Evolutionary conservation across 768 basidiomycete species (phyloP), one percentile per base, ranked within the genome.

Genomic region (Russula compacta): DNA sequence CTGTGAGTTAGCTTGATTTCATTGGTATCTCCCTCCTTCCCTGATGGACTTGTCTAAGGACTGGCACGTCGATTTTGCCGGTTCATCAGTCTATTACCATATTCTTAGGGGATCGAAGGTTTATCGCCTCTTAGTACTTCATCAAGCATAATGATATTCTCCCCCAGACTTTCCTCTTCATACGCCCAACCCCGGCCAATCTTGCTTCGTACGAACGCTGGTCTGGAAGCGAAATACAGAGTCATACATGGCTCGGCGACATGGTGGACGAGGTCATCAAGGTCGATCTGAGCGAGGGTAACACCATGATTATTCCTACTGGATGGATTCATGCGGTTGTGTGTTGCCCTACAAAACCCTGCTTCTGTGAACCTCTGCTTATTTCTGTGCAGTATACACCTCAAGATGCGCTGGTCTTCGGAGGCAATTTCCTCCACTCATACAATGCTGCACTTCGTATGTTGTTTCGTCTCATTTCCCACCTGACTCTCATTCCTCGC

Each of bases 251-350:
- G 95, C 78, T 98, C 5, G 97, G 95, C 6, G 92, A 95, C 68
- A 78, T 91, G 81, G 89, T 86, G 10, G 93, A 97, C 65, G 88
- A 92, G 65, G 97, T 99, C 8, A 82, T 83, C 70, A 94, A 89
- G 70, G 86, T 95, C 10, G 85, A 87, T 63, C 73, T 95, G 58
- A 74, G 76, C 21, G 77, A 80, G 29, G 92, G 91, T 8, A 91
- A 92, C 66, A 94, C 91, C 4, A 89, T 94, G 87, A 90, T 95
- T 51, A 95, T 97, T 56, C 93, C 95, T 1, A 86, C 92, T 1
- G 95, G 95, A 0, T 99, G 95, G 89, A 98, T 98, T 61, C 95
- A 99, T 70, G 92, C 93, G 11, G 95, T 99, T 43, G 94, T 95
- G 71, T 71, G 88, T 76, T 39, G 74, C 7, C 19, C 19, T 4